phyloP scores from a whole-genome alignment of 148 eudicot genomes.

The Cornus florida region DNA sequence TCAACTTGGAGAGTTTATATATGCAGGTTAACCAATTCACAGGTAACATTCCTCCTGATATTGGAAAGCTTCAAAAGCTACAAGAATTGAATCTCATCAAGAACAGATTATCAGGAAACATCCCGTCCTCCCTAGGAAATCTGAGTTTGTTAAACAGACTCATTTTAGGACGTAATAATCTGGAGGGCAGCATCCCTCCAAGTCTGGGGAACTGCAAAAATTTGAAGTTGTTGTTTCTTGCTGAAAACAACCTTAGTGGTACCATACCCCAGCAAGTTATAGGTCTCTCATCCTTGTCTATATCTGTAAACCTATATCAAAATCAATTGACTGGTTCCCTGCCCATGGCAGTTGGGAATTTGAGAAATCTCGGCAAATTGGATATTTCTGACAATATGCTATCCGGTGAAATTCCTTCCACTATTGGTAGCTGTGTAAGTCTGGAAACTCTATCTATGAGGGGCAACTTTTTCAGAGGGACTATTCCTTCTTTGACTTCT shows the following conservation, averaged over 20 bases:
- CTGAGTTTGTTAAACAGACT: constrained; percentile 15
- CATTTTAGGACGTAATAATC: constrained; percentile 7
- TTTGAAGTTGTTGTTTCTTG: constrained; percentile 11
- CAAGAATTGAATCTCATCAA: neutral
- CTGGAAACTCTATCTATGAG: constrained; percentile 12
- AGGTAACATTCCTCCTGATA: constrained; percentile 21
- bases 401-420: constrained; percentile 22
- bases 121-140: constrained; percentile 37
- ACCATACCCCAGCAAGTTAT: constrained; percentile 27
- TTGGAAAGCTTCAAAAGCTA: constrained; percentile 2
- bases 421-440: constrained; percentile 19
- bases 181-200: constrained; percentile 37
- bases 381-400: constrained; percentile 19
- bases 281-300: constrained; percentile 1
- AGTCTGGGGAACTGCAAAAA: constrained; percentile 28
- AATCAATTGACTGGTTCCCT: constrained; percentile 24
- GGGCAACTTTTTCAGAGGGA: constrained; percentile 32
- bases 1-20: neutral
- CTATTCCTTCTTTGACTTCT: constrained; percentile 24
- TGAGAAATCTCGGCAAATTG: constrained; percentile 17
- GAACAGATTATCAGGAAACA: constrained; percentile 22
- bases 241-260: constrained; percentile 25
- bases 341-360: constrained; percentile 26
- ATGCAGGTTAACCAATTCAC: neutral
- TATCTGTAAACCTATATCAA: constrained; percentile 6